Conservation (phyloP, 495 filamentous ascomycete species). For the Chaetomium fimeti region DNA sequence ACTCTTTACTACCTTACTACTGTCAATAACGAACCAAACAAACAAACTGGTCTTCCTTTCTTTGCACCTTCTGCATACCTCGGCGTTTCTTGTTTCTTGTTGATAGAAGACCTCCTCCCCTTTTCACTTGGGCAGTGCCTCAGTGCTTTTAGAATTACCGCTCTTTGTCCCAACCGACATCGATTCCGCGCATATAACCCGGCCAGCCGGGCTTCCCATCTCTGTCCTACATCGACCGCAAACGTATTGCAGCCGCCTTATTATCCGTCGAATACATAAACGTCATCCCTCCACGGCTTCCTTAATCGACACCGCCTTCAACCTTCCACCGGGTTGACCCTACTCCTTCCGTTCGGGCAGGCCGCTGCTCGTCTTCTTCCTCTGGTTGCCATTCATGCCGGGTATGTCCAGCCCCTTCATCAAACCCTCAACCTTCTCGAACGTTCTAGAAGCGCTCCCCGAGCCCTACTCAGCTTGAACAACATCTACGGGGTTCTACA, state of each 20-base stretch:
- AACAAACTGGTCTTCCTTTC: background rate
- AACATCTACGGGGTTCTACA: background rate
- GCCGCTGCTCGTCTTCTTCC: constrained; percentile 36
- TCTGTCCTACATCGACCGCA: constrained; percentile 13
- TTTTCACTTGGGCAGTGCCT: background rate
- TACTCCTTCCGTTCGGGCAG: constrained; percentile 35
- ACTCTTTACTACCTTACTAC: constrained; percentile 9
- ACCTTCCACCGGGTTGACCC: constrained; percentile 5
- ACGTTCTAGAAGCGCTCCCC: background rate
- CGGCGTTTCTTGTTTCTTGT: constrained; percentile 19
- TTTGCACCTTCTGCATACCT: constrained; percentile 10
- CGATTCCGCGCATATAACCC: background rate
- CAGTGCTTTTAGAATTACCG: constrained; percentile 3
- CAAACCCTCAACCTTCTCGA: background rate
- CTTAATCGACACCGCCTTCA: constrained; percentile 1
- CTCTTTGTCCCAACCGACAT: constrained; percentile 12
- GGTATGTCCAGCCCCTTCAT: constrained; percentile 36
- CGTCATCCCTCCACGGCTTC: background rate
- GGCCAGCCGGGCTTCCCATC: background rate
- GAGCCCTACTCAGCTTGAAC: background rate
- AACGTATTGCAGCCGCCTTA: background rate
- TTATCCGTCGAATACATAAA: background rate
- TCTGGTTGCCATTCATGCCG: constrained; percentile 45
- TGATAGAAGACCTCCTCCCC: background rate
- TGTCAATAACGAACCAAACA: background rate